phyloP scores from a whole-genome alignment of 202 grass and related monocot genomes.

The Musa balbisiana region DNA sequence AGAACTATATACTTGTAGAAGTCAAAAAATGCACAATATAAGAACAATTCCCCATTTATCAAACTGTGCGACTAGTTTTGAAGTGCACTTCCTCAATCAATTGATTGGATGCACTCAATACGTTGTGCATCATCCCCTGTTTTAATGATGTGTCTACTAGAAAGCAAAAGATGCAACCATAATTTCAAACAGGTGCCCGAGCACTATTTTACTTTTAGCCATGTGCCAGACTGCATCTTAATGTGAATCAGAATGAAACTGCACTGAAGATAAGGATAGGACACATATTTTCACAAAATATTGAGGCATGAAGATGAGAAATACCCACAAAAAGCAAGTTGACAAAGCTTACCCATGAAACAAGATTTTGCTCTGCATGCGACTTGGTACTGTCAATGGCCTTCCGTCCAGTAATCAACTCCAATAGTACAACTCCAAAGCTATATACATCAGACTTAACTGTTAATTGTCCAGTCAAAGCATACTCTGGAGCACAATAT shows the following conservation, averaged over 20 bases:
- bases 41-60: not conserved
- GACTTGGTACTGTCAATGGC: slow-evolving; percentile 15
- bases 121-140: not conserved
- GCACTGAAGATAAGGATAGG: too few species aligned
- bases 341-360: slow-evolving; percentile 16
- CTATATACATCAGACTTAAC: slow-evolving; percentile 26
- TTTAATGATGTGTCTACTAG: not conserved
- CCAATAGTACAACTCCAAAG: slow-evolving; percentile 25
- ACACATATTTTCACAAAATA: too few species aligned
- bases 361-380: slow-evolving; percentile 19
- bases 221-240: too few species aligned
- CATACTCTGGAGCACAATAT: slow-evolving; percentile 27
- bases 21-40: not conserved
- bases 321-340: not conserved
- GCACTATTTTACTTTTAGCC: too few species aligned
- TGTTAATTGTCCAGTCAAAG: slow-evolving; percentile 26
- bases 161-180: too few species aligned
- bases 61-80: not conserved
- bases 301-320: not conserved
- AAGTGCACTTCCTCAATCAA: not conserved
- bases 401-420: slow-evolving; percentile 21
- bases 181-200: too few species aligned
- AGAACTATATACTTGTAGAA: not conserved
- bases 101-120: not conserved
- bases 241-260: too few species aligned